Conservation (phyloP, 495 filamentous ascomycete species). For the Penicillium paxilli region DNA sequence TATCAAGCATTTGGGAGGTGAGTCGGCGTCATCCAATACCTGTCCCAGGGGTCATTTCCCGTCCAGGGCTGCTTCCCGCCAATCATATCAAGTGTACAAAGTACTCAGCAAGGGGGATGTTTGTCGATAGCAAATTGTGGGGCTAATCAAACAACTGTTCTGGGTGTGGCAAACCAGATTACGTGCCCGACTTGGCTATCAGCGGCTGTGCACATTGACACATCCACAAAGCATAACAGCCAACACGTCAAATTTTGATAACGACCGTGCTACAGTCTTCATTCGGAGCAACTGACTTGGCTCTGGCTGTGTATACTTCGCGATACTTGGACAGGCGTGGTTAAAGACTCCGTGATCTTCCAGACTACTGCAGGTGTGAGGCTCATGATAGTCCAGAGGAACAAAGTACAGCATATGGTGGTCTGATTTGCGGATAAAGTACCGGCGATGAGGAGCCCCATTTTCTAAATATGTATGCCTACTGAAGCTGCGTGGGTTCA, state of each 20-base stretch:
- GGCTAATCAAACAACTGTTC: neutral
- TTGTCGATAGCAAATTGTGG: neutral
- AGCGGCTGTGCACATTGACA: neutral
- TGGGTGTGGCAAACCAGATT: neutral
- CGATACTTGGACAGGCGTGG: no score
- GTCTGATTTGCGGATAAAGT: neutral
- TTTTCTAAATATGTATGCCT: neutral
- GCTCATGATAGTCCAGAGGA: neutral
- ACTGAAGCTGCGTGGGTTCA: neutral
- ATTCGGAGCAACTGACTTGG: no score
- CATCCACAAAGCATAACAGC: neutral
- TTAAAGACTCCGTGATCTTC: no score
- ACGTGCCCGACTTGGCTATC: neutral
- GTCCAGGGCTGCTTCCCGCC: neutral
- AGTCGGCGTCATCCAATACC: neutral
- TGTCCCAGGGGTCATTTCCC: neutral
- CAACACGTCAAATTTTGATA: no score
- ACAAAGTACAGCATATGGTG: neutral
- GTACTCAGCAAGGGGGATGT: neutral
- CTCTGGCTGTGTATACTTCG: no score
- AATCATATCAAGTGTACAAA: neutral
- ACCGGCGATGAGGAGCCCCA: neutral
- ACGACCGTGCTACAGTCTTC: no score
- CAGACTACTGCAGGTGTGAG: neutral
- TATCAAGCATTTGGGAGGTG: neutral